Conservation (phyloP, 306 rosid species). For the Lotus japonicus region DNA sequence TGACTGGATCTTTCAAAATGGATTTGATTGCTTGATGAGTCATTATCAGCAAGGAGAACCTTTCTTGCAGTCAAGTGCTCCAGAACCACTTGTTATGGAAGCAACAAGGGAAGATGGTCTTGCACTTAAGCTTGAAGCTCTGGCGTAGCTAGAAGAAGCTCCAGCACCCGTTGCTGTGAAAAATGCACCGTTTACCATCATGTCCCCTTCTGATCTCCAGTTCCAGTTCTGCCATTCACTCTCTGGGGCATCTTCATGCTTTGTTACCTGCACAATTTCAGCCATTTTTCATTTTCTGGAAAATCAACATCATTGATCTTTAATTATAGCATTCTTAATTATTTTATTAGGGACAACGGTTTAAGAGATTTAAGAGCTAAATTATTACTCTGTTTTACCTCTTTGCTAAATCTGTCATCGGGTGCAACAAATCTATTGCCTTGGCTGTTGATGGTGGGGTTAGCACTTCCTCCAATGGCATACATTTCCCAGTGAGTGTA, state of each 20-base stretch:
- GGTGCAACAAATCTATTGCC: slow-evolving; percentile 95
- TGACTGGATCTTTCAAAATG: background rate
- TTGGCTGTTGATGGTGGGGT: slow-evolving; percentile 87
- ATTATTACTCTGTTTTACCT: slow-evolving; percentile 31
- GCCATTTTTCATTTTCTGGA: background rate
- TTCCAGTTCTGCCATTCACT: slow-evolving; percentile 82
- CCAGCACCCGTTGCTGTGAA: slow-evolving; percentile 82
- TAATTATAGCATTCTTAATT: too few species aligned
- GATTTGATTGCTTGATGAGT: background rate
- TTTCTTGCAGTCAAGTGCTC: slow-evolving; percentile 65
- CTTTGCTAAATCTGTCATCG: slow-evolving; percentile 73
- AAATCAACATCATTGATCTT: too few species aligned
- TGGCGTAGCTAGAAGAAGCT: slow-evolving; percentile 84
- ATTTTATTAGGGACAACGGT: too few species aligned
- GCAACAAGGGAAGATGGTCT: slow-evolving; percentile 83
- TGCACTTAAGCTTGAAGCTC: slow-evolving; percentile 85
- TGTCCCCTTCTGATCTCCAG: slow-evolving; percentile 90
- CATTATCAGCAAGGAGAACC: slow-evolving; percentile 66
- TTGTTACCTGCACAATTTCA: slow-evolving; percentile 61
- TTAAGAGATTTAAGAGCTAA: too few species aligned
- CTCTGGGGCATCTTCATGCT: slow-evolving; percentile 82
- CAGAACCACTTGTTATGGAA: slow-evolving; percentile 52
- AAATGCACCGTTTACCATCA: slow-evolving; percentile 76
- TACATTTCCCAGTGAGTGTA: slow-evolving; percentile 99
- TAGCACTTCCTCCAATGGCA: slow-evolving; percentile 94